Base-by-base conservation (phyloP, 257 asterid species). In the Solanum ahanhuiri region DNA sequence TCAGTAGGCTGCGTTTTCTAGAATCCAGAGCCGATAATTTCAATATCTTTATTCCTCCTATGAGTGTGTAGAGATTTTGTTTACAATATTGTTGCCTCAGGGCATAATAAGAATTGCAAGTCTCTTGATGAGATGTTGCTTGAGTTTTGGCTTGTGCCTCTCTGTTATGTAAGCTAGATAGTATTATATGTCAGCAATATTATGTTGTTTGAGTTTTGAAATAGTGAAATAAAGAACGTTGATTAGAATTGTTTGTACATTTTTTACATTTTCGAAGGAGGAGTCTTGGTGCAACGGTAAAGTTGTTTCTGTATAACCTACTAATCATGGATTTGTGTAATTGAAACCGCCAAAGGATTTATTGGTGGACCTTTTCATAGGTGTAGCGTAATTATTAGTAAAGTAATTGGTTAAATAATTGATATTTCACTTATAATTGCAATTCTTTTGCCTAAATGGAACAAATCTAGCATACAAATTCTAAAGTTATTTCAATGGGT, bases 301-400 rank as follows among this genome's bases (percentile, higher is more conserved):
- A 64, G 8, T 64, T 23, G 0, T 64, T 64, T 23, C 0, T 23
- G 70, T 63, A 10, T 63, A 0, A n/a, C 31, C 2, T 60, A 60
- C 0, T 0, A 9, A n/a, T 60, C 6, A 60, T 22, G 30, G 0
- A 7, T 60, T n/a, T 0, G 31, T 63, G 17, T 63, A 0, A 0
- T 63, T n/a, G n/a, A 63, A 63, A 0, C 70, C 0, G 17, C 7
- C n/a, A 76, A 41, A 41, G 60, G 35, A 39, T 0, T 71, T 71
- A 33, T 33, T 0, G 6, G 15, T 31, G 25, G 1, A 18, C 39
- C 28, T 34, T 71, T 3, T 9, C 28, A 18, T 34, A 71, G 81
- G 3, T 33, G 48, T 33, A 71, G 37, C 79, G 7, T 18, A 34
- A 71, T 18, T 71, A 17, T 18, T 71, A 0, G 1, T 34, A 31